Conservation (phyloP, 495 filamentous ascomycete species). For the Talaromyces liani region DNA sequence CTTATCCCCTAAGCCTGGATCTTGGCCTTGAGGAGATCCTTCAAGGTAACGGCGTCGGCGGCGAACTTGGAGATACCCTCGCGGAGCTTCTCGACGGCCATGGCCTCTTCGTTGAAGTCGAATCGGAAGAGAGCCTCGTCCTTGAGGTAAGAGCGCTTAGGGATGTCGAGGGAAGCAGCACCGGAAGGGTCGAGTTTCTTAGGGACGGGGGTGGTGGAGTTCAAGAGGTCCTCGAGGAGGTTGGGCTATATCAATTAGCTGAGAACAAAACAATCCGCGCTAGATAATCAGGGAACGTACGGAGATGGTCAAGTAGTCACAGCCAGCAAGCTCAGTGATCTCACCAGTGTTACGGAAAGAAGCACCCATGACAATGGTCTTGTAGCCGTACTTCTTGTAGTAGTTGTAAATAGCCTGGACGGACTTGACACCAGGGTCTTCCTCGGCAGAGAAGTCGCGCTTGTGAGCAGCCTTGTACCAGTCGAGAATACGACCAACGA, state of each 20-base stretch:
- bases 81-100: constrained; percentile 97
- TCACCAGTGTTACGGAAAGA: constrained; percentile 94
- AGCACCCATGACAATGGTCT: constrained; percentile 98
- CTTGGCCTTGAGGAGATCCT: constrained; percentile 85
- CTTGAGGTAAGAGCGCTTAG: constrained; percentile 85
- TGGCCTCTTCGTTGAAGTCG: constrained; percentile 98
- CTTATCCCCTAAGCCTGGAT: constrained; percentile 43
- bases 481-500: constrained; percentile 98
- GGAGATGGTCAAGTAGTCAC: constrained; percentile 97
- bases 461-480: constrained; percentile 97
- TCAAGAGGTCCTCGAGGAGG: constrained; percentile 88
- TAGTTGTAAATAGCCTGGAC: constrained; percentile 98
- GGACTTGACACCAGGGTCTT: constrained; percentile 95
- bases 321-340: constrained; percentile 96
- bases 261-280: not conserved
- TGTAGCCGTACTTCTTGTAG: constrained; percentile 99
- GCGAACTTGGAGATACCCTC: constrained; percentile 99
- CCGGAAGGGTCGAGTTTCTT: constrained; percentile 78
- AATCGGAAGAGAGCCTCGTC: constrained; percentile 91
- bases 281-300: constrained; percentile 40
- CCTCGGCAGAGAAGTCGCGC: constrained; percentile 78
- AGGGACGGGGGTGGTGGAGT: constrained; percentile 68
- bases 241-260: constrained; percentile 52
- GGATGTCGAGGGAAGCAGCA: constrained; percentile 63
- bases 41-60: constrained; percentile 88